Conservation (phyloP, 257 asterid species). For the Datura wrightii region DNA sequence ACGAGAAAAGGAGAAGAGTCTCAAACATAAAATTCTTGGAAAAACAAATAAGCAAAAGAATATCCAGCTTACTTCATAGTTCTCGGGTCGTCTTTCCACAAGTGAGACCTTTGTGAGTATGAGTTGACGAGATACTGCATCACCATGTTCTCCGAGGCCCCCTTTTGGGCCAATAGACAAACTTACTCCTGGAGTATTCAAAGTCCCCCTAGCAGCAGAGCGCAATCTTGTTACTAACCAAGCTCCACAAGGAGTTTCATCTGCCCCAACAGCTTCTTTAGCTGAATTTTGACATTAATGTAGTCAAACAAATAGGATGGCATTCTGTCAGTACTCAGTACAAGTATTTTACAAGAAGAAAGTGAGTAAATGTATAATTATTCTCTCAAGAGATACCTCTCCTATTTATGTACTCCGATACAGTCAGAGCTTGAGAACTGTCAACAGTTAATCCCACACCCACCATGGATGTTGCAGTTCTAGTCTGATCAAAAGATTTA, state of each 20-base stretch:
- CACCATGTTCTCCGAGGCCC: conserved; percentile 94
- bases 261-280: conserved; percentile 96
- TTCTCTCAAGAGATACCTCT: conserved; percentile 67
- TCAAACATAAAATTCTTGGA: conserved; percentile 7
- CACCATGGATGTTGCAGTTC: conserved; percentile 86
- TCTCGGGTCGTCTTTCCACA: conserved; percentile 96
- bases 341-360: conserved; percentile 17
- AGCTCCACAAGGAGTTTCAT: conserved; percentile 93
- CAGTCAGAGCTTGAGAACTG: conserved; percentile 71
- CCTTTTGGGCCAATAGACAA: conserved; percentile 95
- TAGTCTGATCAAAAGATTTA: conserved; percentile 63
- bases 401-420: conserved; percentile 73
- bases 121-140: conserved; percentile 94
- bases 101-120: conserved; percentile 90
- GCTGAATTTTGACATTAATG: conserved; percentile 54
- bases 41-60: conserved; percentile 21
- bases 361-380: conserved; percentile 13
- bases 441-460: conserved; percentile 82
- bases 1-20: conserved; percentile 12
- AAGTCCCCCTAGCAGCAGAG: conserved; percentile 92
- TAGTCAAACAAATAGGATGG: conserved; percentile 31
- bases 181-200: conserved; percentile 73
- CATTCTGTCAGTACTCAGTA: conserved; percentile 1
- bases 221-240: conserved; percentile 98
- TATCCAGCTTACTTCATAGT: conserved; percentile 84